Conservation (phyloP, 441 rosid species). For the Manihot esculenta region DNA sequence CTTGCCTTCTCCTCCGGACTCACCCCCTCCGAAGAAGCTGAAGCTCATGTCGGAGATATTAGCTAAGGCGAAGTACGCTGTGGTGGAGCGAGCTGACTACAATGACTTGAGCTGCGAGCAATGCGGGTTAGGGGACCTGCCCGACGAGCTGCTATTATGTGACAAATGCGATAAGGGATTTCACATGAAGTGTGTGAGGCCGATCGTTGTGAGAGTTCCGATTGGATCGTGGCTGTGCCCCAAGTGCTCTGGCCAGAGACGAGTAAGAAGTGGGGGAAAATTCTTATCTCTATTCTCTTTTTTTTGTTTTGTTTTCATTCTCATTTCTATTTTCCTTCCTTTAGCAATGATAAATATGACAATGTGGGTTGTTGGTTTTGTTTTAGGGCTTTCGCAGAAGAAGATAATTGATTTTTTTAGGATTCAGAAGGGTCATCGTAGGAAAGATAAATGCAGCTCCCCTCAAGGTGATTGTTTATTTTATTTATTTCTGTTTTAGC, state of each 20-base stretch:
- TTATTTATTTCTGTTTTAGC: not conserved
- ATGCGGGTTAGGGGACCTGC: constrained; percentile 66
- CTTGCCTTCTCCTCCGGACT: constrained; percentile 38
- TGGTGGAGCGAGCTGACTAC: constrained; percentile 48
- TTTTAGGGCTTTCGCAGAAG: constrained; percentile 77
- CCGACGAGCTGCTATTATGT: constrained; percentile 71
- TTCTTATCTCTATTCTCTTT: no score
- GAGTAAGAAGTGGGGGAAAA: constrained; percentile 73
- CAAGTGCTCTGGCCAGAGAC: constrained; percentile 65
- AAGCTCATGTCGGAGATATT: constrained; percentile 54
- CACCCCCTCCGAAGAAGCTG: constrained; percentile 53
- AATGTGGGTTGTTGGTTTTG: constrained; percentile 19
- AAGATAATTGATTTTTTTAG: constrained; percentile 79
- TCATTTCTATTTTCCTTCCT: no score
- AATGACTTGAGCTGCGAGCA: constrained; percentile 57
- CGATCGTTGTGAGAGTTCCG: constrained; percentile 78
- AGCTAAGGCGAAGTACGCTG: constrained; percentile 49
- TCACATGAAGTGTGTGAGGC: constrained; percentile 83
- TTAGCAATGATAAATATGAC: constrained; percentile 17
- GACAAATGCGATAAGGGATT: constrained; percentile 85
- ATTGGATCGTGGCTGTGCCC: constrained; percentile 83
- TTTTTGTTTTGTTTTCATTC: not conserved
- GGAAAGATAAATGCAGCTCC: constrained; percentile 31
- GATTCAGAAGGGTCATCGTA: constrained; percentile 49
- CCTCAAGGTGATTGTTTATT: constrained; percentile 50